Evolutionary conservation across 2,329 filamentous ascomycete genomes (phyloP).

Genomic region (Colletotrichum sidae): DNA sequence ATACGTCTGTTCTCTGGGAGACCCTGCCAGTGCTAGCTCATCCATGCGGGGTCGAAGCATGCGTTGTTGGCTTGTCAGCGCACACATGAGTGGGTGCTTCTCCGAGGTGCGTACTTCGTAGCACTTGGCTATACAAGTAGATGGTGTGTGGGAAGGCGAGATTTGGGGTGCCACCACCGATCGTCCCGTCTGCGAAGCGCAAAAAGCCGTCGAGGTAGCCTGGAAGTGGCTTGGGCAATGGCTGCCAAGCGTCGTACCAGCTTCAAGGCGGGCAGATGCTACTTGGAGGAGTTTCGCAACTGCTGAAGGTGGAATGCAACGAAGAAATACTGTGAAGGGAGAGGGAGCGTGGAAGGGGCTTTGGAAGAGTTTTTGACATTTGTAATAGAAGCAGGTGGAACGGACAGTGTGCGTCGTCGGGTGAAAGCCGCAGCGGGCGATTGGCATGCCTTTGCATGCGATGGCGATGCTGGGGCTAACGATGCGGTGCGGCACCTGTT

Average conservation of each 20-base stretch:
- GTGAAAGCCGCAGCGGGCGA: slow-evolving; percentile 2
- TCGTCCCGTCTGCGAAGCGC: slow-evolving; percentile 17
- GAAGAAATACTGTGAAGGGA: too few species aligned
- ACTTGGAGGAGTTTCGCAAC: slow-evolving; percentile 1
- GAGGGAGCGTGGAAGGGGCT: too few species aligned
- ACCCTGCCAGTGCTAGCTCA: slow-evolving; percentile 16
- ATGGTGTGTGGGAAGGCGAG: not conserved
- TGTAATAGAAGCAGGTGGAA: too few species aligned
- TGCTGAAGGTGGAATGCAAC: too few species aligned
- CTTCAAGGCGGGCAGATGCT: not conserved
- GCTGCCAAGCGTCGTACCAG: slow-evolving; percentile 16
- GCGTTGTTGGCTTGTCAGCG: not conserved
- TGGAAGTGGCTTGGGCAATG: slow-evolving; percentile 8
- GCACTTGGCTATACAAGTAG: too few species aligned
- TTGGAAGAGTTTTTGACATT: too few species aligned
- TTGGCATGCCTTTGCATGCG: slow-evolving; percentile 25
- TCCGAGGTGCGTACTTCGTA: too few species aligned
- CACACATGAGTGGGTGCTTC: not conserved
- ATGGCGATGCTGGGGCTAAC: not conserved
- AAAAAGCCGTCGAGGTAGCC: not conserved
- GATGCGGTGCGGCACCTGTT: slow-evolving; percentile 5
- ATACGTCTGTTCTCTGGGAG: slow-evolving; percentile 6
- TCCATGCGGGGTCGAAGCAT: slow-evolving; percentile 26
- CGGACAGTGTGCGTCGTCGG: too few species aligned
- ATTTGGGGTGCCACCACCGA: slow-evolving; percentile 7